phyloP scores from a whole-genome alignment of 495 filamentous ascomycete genomes.

The Talaromyces borbonicus region DNA sequence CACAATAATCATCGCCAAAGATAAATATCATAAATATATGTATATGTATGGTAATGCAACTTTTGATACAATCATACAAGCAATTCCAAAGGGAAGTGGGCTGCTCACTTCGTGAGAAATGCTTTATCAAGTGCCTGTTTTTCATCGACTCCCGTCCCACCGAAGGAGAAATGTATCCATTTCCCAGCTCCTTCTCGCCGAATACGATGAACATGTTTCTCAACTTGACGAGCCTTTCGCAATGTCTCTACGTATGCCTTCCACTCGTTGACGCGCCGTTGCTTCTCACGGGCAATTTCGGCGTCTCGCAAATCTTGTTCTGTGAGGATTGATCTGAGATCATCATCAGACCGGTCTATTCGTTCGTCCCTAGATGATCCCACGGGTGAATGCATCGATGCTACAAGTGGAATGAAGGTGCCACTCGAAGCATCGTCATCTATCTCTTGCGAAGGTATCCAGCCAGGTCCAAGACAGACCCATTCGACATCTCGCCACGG shows the following conservation, averaged over 20 bases:
- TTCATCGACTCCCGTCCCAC: slow-evolving; percentile 16
- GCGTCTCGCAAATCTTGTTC: slow-evolving; percentile 18
- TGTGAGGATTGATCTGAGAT: slow-evolving; percentile 2
- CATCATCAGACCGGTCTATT: slow-evolving; percentile 2
- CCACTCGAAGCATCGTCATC: slow-evolving; percentile 7
- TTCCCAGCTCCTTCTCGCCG: slow-evolving; percentile 25
- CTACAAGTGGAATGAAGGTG: neutral
- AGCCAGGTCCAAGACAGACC: slow-evolving; percentile 43
- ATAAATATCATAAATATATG: no score
- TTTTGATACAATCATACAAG: no score
- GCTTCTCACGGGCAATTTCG: slow-evolving; percentile 22
- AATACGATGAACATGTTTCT: slow-evolving; percentile 17
- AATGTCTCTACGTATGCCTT: slow-evolving; percentile 17
- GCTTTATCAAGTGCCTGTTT: neutral
- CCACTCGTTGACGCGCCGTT: slow-evolving; percentile 18
- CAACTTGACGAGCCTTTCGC: slow-evolving; percentile 16
- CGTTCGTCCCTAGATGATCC: slow-evolving; percentile 5
- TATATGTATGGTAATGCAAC: no score
- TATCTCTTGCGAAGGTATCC: slow-evolving; percentile 16
- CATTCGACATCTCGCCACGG: slow-evolving; percentile 41
- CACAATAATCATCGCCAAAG: no score
- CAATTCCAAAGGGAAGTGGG: no score
- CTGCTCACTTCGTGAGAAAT: neutral
- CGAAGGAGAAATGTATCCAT: slow-evolving; percentile 29
- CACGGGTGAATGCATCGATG: slow-evolving; percentile 1